Conservation (phyloP, 208 protist genomes). For the Trypanosoma avium region DNA sequence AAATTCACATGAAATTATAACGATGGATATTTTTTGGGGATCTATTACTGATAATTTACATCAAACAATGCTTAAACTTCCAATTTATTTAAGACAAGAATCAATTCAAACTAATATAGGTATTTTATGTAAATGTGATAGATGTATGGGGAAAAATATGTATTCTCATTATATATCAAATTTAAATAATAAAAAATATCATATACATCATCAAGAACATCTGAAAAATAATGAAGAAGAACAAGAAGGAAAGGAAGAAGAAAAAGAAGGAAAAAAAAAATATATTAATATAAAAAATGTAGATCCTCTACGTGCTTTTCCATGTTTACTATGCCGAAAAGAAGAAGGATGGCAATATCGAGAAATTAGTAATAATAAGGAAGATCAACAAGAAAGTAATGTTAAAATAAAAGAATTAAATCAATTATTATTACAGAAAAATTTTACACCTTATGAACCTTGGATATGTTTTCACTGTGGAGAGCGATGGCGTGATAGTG, state of each 20-base stretch:
- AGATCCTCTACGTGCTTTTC: conserved; percentile 10
- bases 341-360: conserved; percentile 8
- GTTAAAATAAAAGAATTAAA: neutral
- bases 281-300: neutral
- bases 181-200: neutral
- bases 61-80: conserved; percentile 7
- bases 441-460: neutral
- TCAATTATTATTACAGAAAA: neutral
- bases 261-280: too few relatives aligned
- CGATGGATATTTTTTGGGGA: conserved; percentile 8
- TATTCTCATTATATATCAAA: neutral
- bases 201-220: too few relatives aligned
- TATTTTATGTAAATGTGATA: neutral
- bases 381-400: neutral
- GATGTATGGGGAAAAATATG: neutral
- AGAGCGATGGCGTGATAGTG: conserved; percentile 6
- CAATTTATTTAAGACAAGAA: neutral
- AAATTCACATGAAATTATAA: neutral
- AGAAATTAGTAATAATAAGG: neutral
- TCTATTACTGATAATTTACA: neutral
- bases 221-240: too few relatives aligned
- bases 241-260: neutral
- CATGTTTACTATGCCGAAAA: conserved; percentile 2
- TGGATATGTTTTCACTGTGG: conserved; percentile 7
- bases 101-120: neutral